Conservation (phyloP, 805 yeast species). For the Teunomyces barrocoloradensis region DNA sequence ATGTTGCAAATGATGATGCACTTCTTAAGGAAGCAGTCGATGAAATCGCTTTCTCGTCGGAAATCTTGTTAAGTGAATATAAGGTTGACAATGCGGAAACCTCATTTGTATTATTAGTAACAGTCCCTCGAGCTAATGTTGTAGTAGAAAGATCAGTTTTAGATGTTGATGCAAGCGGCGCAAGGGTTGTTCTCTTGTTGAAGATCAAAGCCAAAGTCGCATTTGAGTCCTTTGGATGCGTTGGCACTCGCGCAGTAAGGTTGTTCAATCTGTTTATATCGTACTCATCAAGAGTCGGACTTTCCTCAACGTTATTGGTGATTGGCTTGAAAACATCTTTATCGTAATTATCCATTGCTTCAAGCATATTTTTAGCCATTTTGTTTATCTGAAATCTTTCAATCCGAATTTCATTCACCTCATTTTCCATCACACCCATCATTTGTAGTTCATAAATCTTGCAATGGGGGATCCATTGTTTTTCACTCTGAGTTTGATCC, state of each 20-base stretch:
- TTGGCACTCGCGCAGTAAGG: conserved; percentile 13
- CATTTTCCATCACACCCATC: conserved; percentile 98
- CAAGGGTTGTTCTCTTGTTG: conserved; percentile 13
- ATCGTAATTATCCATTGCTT: conserved; percentile 71
- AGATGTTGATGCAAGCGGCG: conserved; percentile 14
- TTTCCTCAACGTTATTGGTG: conserved; percentile 7
- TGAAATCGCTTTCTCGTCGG: conserved; percentile 16
- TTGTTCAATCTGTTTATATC: neutral
- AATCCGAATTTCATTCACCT: conserved; percentile 65
- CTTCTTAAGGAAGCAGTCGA: conserved; percentile 7
- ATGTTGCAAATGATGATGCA: conserved; percentile 2
- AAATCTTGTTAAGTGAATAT: conserved; percentile 33
- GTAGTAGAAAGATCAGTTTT: conserved; percentile 29
- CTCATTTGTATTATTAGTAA: conserved; percentile 25
- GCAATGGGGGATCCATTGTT: conserved; percentile 90
- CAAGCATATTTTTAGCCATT: conserved; percentile 43
- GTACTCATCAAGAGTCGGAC: neutral
- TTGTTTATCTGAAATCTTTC: conserved; percentile 48
- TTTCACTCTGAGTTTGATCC: conserved; percentile 42
- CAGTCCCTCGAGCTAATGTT: conserved; percentile 38
- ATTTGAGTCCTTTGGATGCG: conserved; percentile 14
- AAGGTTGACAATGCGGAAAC: conserved; percentile 38
- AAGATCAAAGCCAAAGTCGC: conserved; percentile 30
- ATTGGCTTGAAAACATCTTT: conserved; percentile 46
- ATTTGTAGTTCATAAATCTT: conserved; percentile 93